Conservation (phyloP, 225 moss, liverwort and hornwort species). For the Asterella californica region DNA sequence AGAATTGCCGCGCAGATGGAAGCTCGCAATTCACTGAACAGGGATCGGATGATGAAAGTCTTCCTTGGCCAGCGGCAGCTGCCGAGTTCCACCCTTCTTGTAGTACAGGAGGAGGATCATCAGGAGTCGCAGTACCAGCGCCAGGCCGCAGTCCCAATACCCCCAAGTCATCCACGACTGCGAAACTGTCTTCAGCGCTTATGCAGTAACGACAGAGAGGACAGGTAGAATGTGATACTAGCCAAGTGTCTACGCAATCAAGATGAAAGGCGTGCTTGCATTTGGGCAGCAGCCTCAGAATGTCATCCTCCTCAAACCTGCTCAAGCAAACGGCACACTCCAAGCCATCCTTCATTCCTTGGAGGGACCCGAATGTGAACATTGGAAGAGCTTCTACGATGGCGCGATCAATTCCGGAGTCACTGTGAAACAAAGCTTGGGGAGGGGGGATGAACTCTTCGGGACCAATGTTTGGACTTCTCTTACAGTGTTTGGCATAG, state of each 20-base stretch:
- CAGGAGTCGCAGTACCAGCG: constrained; percentile 31
- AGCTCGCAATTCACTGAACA: constrained; percentile 2
- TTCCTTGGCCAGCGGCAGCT: not conserved
- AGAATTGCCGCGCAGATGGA: constrained; percentile 32
- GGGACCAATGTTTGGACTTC: constrained; percentile 40
- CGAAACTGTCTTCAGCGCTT: constrained; percentile 54
- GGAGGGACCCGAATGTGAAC: constrained; percentile 88
- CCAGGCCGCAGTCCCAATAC: constrained; percentile 33
- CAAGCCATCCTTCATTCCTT: constrained; percentile 79
- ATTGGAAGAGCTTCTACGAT: constrained; percentile 84
- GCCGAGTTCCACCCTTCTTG: constrained; percentile 6
- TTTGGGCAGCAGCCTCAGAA: constrained; percentile 76
- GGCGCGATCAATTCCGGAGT: constrained; percentile 62
- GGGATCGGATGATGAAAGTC: not conserved
- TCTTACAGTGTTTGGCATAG: constrained; percentile 92
- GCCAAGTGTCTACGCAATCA: constrained; percentile 87
- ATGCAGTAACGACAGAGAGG: constrained; percentile 81
- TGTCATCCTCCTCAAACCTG: constrained; percentile 70
- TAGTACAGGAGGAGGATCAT: constrained; percentile 30
- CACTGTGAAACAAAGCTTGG: constrained; percentile 43
- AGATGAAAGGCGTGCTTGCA: constrained; percentile 92
- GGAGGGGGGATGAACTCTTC: constrained; percentile 45
- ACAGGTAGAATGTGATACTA: constrained; percentile 84
- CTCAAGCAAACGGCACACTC: constrained; percentile 93
- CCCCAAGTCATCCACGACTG: constrained; percentile 50